These are phyloP conservation scores for Magnusiomyces magnusii DNA, from an alignment of 1,139 yeast species.

Conservation along the genomic window DNA sequence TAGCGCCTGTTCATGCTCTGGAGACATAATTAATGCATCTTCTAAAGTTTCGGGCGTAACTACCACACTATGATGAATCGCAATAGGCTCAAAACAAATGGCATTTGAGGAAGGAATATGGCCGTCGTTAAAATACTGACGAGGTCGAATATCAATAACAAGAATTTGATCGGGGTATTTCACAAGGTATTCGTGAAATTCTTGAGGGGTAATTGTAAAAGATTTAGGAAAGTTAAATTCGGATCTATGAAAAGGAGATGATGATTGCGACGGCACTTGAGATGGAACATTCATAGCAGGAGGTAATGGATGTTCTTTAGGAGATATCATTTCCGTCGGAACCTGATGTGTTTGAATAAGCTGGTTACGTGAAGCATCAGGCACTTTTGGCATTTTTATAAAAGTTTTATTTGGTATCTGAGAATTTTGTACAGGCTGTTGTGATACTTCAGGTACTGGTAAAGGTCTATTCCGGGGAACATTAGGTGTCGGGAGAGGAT, in stretches of 20 bases:
- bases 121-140: slow-evolving; percentile 48
- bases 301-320: not conserved
- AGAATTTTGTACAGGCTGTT: not conserved
- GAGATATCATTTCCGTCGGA: not conserved
- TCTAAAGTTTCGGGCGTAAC: slow-evolving; percentile 53
- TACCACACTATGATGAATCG: slow-evolving; percentile 39
- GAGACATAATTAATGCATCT: slow-evolving; percentile 47
- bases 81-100: slow-evolving; percentile 64
- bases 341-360: not conserved
- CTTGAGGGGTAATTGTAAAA: not conserved
- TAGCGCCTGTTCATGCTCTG: slow-evolving; percentile 43
- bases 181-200: not conserved
- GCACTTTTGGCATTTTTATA: not conserved
- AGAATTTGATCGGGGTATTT: slow-evolving; percentile 34
- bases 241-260: not conserved
- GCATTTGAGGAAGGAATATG: slow-evolving; percentile 52
- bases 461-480: not conserved
- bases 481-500: not conserved
- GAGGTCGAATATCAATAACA: slow-evolving; percentile 58
- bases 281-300: not conserved
- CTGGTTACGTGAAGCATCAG: not conserved
- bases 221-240: slow-evolving; percentile 1
- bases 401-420: not conserved
- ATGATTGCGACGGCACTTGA: not conserved
- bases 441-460: not conserved